Base-by-base conservation (phyloP, 169 alveolate genomes). In the Cryptosporidium felis region DNA sequence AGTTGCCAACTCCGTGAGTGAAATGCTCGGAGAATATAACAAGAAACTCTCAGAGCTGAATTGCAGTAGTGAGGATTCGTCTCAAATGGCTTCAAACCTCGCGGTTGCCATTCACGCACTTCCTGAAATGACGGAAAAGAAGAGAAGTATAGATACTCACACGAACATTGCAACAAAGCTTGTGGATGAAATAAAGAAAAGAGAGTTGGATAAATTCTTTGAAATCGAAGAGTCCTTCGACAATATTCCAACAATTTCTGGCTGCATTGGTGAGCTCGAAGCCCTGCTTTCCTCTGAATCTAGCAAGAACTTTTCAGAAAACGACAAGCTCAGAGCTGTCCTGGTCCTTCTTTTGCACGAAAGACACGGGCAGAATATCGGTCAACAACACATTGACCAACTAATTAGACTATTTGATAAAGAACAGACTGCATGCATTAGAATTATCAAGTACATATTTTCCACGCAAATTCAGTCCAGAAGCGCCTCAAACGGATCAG, bases 111-210 rank as follows among this genome's bases (percentile, higher is more conserved):
- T 93, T 88, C 91, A 93, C 23, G 92, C 95, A 30, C 66, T 93
- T 16, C 96, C 96, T 12, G 95, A 93, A 58, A 91, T 93, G 91
- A 91, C 94, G 18, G 95, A 93, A 89, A 94, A 93, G 89, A 93
- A 93, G 81, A 63, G 96, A 23, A 49, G 91, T 5, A 53, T 93
- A 62, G 96, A 93, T 58, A 92, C 91, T 89, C 96, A 93, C 63
- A 93, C 96, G 36, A 93, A 93, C 65, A 82, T 93, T 62, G 93
- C 94, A 16, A 93, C 96, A 16, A 92, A 89, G 23, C 80, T 93
- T 45, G 95, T 93, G 0, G 93, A 93, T 61, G 90, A 88, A 23
- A 92, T 93, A 12, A 93, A 91, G 46, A 60, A 81, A 26, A 66
- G 95, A 32, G 96, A 93, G 16, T 67, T 93, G 18, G 96, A 93